phyloP scores from a whole-genome alignment of 208 protist genomes.

The Strigomonas culicis region DNA sequence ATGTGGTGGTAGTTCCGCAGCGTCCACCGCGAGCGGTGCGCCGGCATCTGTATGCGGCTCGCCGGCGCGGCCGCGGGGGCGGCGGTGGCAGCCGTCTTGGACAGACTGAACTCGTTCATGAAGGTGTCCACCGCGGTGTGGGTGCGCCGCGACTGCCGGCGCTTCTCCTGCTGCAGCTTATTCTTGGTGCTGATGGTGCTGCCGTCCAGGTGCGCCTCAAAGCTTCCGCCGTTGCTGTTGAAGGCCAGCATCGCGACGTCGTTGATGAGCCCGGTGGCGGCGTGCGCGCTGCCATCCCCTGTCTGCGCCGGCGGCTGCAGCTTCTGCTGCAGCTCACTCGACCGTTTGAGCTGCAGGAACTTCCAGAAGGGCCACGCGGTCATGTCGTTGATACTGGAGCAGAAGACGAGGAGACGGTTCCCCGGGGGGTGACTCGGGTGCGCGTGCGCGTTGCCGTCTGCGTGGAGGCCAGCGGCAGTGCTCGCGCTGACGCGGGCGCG shows the following conservation, averaged over 20 bases:
- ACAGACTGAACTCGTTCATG: constrained; percentile 15
- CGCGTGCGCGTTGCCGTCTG: too few species aligned
- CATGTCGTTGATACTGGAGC: constrained; percentile 81
- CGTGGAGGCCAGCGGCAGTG: too few species aligned
- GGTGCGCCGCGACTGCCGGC: too few species aligned
- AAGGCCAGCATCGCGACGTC: constrained; percentile 83
- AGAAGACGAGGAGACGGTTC: constrained; percentile 73
- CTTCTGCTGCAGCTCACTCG: constrained; percentile 23
- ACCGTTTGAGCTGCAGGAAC: constrained; percentile 72
- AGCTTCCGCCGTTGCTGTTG: constrained; percentile 83
- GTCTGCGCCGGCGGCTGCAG: too few species aligned
- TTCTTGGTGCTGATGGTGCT: constrained; percentile 49
- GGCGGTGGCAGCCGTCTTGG: too few species aligned
- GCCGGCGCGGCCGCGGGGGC: too few species aligned
- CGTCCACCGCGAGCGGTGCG: constrained; percentile 38
- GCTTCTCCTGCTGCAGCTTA: constrained; percentile 44
- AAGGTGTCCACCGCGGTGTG: constrained; percentile 52
- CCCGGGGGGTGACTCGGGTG: not conserved
- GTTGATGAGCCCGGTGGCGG: too few species aligned
- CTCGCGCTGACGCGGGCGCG: too few species aligned
- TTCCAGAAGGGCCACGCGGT: constrained; percentile 89
- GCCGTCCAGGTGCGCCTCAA: constrained; percentile 77
- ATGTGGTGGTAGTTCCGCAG: constrained; percentile 74
- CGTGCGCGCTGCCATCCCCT: constrained; percentile 59
- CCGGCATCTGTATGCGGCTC: too few species aligned